A percentile compares a stretch with the other conserved stretches of the same genome.
Evolutionary conservation across 345 rosid species (phyloP).

Genomic region (Salix purpurea): DNA sequence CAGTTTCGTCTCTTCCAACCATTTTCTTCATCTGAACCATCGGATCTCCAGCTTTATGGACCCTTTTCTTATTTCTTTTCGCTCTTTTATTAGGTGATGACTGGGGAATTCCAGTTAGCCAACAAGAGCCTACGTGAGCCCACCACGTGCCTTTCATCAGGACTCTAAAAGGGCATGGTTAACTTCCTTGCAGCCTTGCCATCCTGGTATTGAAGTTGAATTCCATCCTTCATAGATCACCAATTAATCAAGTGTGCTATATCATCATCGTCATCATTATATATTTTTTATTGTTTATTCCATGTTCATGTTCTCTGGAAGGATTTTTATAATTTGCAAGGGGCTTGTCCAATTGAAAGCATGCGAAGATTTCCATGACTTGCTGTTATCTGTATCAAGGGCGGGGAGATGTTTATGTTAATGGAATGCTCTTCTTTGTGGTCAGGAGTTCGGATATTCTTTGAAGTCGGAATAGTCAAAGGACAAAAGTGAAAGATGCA

Average conservation of each 20-base stretch:
- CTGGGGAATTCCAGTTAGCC: too few relatives aligned
- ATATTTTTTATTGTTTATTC: too few relatives aligned
- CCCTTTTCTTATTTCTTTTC: too few relatives aligned
- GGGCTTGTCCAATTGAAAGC: not conserved
- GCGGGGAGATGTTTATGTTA: not conserved
- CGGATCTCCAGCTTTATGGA: too few relatives aligned
- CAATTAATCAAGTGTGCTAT: not conserved
- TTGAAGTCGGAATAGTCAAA: not conserved
- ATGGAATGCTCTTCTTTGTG: not conserved
- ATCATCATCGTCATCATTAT: too few relatives aligned
- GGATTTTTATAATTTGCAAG: not conserved
- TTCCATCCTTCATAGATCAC: not conserved
- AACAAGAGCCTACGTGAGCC: not conserved
- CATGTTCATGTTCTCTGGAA: not conserved
- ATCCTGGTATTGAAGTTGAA: not conserved
- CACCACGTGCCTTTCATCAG: not conserved
- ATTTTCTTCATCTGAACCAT: too few relatives aligned
- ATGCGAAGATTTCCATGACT: not conserved
- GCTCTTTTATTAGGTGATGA: too few relatives aligned
- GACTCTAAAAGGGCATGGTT: not conserved
- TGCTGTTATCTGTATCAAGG: not conserved
- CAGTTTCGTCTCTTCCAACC: too few relatives aligned
- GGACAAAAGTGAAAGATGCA: not conserved
- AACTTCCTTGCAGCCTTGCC: not conserved
- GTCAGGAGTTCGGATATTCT: not conserved